These are phyloP conservation scores for Pseudogymnoascus sp. DNA, from an alignment of 2,329 filamentous ascomycete species.

Conservation along the genomic window DNA sequence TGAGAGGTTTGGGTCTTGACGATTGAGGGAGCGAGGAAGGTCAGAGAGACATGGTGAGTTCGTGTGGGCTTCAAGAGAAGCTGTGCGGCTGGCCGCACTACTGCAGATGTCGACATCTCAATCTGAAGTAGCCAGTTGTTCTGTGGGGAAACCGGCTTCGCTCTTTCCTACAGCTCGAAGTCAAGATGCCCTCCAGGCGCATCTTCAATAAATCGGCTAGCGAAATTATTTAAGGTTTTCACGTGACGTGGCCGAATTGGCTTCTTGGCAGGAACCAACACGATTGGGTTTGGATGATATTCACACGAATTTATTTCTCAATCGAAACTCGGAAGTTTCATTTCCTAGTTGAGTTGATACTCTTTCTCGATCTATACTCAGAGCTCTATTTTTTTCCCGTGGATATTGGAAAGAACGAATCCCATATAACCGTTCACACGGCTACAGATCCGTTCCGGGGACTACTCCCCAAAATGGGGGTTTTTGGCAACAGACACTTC, in stretches of 20 bases:
- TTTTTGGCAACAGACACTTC: background rate
- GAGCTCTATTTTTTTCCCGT: background rate
- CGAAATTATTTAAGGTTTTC: slow-evolving; percentile 10
- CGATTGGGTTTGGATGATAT: background rate
- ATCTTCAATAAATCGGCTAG: background rate
- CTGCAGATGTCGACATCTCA: slow-evolving; percentile 24
- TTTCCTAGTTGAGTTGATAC: background rate
- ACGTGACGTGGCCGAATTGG: slow-evolving; percentile 1
- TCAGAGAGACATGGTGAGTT: slow-evolving; percentile 18
- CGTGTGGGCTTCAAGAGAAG: slow-evolving; percentile 16
- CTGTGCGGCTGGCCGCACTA: slow-evolving; percentile 18
- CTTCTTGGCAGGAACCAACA: background rate
- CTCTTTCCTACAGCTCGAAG: slow-evolving; percentile 5
- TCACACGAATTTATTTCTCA: background rate
- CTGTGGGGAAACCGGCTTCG: background rate
- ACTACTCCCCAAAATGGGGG: background rate
- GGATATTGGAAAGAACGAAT: background rate
- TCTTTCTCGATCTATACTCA: background rate
- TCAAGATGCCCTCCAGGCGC: slow-evolving; percentile 5
- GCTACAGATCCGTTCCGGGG: background rate
- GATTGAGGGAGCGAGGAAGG: slow-evolving; percentile 27
- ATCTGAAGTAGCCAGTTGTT: slow-evolving; percentile 16
- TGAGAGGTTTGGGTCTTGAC: slow-evolving; percentile 20
- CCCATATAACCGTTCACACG: background rate
- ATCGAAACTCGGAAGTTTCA: background rate